These are phyloP conservation scores for Brassica balearica DNA, from an alignment of 441 rosid genomes.

Conservation along the genomic window DNA sequence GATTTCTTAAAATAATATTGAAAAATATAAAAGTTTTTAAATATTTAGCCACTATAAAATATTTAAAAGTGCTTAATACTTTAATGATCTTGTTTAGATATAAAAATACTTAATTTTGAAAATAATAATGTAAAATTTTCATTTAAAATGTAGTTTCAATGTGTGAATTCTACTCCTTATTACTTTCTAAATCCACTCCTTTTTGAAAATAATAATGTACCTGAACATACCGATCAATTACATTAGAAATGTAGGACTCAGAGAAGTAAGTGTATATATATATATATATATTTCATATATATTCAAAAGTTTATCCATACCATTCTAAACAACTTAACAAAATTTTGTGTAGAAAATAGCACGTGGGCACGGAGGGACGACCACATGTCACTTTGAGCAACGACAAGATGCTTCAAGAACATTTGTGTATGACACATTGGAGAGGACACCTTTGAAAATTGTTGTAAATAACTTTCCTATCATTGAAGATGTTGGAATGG, in stretches of 20 bases:
- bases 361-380: background rate
- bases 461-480: background rate
- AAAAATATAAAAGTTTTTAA: too few relatives aligned
- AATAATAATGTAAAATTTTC: too few relatives aligned
- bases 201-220: background rate
- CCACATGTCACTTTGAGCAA: background rate
- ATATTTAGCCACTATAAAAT: too few relatives aligned
- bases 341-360: background rate
- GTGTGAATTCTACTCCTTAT: too few relatives aligned
- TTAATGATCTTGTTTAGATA: too few relatives aligned
- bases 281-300: background rate
- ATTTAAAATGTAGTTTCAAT: too few relatives aligned
- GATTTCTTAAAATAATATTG: too few relatives aligned
- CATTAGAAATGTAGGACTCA: background rate
- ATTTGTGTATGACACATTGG: background rate
- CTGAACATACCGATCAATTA: background rate
- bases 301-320: background rate
- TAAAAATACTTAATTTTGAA: too few relatives aligned
- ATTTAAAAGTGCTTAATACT: too few relatives aligned
- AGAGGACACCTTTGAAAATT: background rate
- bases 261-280: background rate
- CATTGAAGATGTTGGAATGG: background rate
- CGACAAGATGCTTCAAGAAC: background rate
- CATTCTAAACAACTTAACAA: slow-evolving; percentile 1
- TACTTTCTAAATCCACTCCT: too few relatives aligned